A percentile compares a stretch with the other conserved stretches of the same genome.
Conservation (phyloP, 2,329 filamentous ascomycete genomes). For the Zymoseptoria crescenta region DNA sequence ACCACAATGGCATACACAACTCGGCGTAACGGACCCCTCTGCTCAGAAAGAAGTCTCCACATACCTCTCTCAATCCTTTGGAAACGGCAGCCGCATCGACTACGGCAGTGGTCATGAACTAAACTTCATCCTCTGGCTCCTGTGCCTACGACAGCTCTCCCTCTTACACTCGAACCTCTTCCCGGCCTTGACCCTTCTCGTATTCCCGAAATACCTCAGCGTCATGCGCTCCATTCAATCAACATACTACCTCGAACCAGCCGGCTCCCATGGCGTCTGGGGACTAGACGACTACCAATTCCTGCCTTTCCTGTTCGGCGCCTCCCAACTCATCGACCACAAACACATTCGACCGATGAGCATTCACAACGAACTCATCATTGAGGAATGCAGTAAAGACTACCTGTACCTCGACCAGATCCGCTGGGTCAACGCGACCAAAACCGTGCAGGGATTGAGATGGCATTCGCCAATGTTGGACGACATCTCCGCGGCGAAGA, state of each 20-base stretch:
- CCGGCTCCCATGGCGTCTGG: conserved; percentile 78
- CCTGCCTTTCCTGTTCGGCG: conserved; percentile 45
- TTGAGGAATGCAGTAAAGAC: conserved; percentile 78
- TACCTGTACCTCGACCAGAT: conserved; percentile 92
- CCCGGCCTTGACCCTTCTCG: conserved; percentile 61
- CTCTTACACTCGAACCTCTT: conserved; percentile 61
- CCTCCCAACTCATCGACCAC: conserved; percentile 58
- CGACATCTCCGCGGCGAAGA: conserved; percentile 85
- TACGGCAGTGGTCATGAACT: conserved; percentile 97
- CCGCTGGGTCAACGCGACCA: conserved; percentile 88
- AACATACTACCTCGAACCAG: conserved; percentile 90
- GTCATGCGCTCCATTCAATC: conserved; percentile 84
- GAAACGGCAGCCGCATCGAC: conserved; percentile 80
- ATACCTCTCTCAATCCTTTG: conserved; percentile 78
- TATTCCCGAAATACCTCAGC: conserved; percentile 74
- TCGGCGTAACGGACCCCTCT: conserved; percentile 45
- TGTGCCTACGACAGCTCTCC: conserved; percentile 79
- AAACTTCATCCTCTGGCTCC: conserved; percentile 92
- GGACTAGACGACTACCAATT: conserved; percentile 90
- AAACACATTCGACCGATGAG: conserved; percentile 41
- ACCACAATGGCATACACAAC: conserved; percentile 54
- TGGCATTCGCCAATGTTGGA: conserved; percentile 99
- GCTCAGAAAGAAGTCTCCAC: conserved; percentile 65
- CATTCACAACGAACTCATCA: conserved; percentile 79
- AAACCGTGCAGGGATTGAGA: conserved; percentile 85